Percentiles rank a stretch among this genome's conserved stretches.
Conservation (phyloP, 257 asterid genomes). For the Solanum piurae region DNA sequence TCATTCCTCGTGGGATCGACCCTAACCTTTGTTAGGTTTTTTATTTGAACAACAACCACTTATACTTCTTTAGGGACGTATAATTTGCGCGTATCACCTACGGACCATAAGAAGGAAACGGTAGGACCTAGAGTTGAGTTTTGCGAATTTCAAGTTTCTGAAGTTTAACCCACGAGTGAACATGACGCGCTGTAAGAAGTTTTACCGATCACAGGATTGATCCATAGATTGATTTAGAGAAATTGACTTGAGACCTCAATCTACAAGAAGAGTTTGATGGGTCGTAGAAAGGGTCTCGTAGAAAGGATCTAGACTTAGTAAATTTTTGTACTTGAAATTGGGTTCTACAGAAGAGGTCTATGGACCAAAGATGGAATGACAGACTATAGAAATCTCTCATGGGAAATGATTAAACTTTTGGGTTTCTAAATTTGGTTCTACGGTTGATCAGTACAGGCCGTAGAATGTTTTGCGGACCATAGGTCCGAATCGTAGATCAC, state of each 20-base stretch:
- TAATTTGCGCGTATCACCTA: neutral
- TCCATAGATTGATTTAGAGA: neutral
- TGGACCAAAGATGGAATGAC: neutral
- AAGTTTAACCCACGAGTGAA: neutral
- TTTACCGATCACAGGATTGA: neutral
- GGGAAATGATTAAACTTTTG: neutral
- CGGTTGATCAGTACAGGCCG: neutral
- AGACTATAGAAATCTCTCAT: too few relatives aligned
- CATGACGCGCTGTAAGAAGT: neutral
- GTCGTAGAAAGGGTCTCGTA: neutral
- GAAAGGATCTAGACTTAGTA: neutral
- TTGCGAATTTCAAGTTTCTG: neutral
- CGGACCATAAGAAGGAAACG: neutral
- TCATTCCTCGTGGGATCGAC: neutral
- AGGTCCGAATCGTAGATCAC: neutral
- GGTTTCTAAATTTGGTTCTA: neutral
- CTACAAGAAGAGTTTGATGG: neutral
- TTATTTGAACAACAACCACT: neutral
- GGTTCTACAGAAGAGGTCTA: neutral
- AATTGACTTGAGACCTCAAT: neutral
- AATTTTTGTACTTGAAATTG: neutral
- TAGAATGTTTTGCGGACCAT: too few relatives aligned
- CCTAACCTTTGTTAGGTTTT: neutral
- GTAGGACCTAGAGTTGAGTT: neutral
- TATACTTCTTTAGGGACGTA: neutral